Conservation (phyloP, 306 rosid species). For the Trifolium repens region DNA sequence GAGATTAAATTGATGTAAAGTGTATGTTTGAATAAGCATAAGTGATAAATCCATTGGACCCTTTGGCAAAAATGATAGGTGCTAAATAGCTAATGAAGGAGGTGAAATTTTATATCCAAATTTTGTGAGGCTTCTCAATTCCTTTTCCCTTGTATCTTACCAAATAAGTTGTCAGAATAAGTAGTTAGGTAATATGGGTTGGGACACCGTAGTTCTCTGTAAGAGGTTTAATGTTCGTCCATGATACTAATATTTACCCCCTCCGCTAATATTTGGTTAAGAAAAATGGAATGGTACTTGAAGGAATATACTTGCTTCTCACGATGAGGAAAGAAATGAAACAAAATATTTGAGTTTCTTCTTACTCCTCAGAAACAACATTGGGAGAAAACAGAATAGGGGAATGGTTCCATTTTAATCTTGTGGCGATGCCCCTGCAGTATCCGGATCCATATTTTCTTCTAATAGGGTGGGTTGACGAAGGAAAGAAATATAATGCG, state of each 20-base stretch:
- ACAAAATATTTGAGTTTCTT: too few species aligned
- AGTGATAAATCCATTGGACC: slow-evolving; percentile 23
- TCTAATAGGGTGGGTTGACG: too few species aligned
- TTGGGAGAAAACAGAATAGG: too few species aligned
- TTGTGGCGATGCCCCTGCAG: background rate
- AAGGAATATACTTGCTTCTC: background rate
- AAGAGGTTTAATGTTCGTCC: background rate
- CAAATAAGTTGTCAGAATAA: background rate
- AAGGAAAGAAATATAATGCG: too few species aligned
- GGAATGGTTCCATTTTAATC: background rate
- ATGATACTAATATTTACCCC: background rate
- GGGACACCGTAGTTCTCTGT: too few species aligned
- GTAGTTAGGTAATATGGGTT: too few species aligned
- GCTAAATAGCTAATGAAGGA: slow-evolving; percentile 1
- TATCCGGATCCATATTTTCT: too few species aligned
- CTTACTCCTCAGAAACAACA: too few species aligned
- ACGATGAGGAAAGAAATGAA: background rate
- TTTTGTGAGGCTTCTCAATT: background rate
- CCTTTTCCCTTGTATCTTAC: background rate
- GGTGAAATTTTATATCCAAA: background rate
- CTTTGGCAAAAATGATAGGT: slow-evolving; percentile 38
- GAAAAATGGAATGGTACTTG: background rate
- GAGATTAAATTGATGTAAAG: slow-evolving; percentile 26
- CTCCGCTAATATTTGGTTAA: background rate
- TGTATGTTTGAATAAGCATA: slow-evolving; percentile 21